Conservation (phyloP, 345 rosid genomes). For the Moringa oleifera region DNA sequence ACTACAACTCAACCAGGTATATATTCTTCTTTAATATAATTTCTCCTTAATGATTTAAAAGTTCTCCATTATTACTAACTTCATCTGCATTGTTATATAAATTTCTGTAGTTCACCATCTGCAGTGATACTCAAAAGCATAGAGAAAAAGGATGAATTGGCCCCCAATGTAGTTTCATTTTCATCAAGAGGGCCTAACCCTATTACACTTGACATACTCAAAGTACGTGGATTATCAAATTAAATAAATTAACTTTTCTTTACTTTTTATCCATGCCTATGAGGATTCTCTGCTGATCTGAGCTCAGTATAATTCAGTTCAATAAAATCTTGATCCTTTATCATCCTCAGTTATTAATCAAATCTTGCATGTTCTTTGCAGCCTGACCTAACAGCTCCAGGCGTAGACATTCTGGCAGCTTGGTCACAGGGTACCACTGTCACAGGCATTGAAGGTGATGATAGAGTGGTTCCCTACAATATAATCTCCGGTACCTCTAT, state of each 20-base stretch:
- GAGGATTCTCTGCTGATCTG: no score
- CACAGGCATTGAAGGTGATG: conserved; percentile 13
- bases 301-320: no score
- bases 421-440: conserved; percentile 14
- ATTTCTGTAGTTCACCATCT: not conserved
- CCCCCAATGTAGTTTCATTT: conserved; percentile 22
- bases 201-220: conserved; percentile 20
- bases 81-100: no score
- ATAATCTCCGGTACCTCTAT: conserved; percentile 27
- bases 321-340: not conserved
- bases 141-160: not conserved
- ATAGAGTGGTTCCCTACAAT: conserved; percentile 18
- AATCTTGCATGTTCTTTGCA: not conserved
- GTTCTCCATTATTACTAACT: no score
- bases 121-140: not conserved
- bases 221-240: conserved; percentile 12
- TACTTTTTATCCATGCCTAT: no score
- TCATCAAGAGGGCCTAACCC: conserved; percentile 33
- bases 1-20: not conserved
- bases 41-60: no score
- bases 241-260: not conserved
- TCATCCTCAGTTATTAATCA: not conserved
- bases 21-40: no score
- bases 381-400: conserved; percentile 34
- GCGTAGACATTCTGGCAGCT: conserved; percentile 28